Evolutionary conservation across 345 rosid species (phyloP), one percentile per base, ranked within the genome.

Genomic region (Populus simonii): DNA sequence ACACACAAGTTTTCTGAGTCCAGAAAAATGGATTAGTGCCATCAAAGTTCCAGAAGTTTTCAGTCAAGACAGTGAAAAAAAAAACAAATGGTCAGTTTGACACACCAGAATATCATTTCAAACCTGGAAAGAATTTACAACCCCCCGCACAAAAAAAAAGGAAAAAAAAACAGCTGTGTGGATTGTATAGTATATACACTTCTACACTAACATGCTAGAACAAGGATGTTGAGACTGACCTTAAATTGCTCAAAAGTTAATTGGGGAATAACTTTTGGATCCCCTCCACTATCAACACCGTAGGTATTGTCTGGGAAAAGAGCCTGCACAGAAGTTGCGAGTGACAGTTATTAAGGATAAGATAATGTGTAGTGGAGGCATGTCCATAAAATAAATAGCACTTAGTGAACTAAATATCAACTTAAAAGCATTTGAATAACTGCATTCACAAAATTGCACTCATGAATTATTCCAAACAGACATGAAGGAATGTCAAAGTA

Each of bases 241-340:
- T 92, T 84, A 82, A 95, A 95, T 83, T 95, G 92, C 85, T 90
- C 96, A 80, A 90, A 93, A 70, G 97, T 91, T 86, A 95, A 88
- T 78, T 88, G 84, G 45, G 99, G 96, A 78, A 95, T 95, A 75
- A 77, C 93, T 87, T 83, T 89, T 55, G 99, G 99, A 85, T 95
- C 98, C 55, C 98, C 99, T 77, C 99, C 98, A 79, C 99, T 95
- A 82, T 95, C 99, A 79, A 95, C 99, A 78, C 99, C 97, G 71
- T 95, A 95, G 49, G 98, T 85, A 84, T 95, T 95, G 85, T 89
- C 88, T 22, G 99, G 99, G 84, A 88, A 93, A 63, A 95, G 82
- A 81, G 98, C 97, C 99, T 95, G 87, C 72, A 74, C 51, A 78
- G 53, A 84, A 78, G 27, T 78, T 73, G 17, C 38, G 38, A 17